phyloP scores from a whole-genome alignment of 768 basidiomycete species.

The Wakefieldia striispora region DNA sequence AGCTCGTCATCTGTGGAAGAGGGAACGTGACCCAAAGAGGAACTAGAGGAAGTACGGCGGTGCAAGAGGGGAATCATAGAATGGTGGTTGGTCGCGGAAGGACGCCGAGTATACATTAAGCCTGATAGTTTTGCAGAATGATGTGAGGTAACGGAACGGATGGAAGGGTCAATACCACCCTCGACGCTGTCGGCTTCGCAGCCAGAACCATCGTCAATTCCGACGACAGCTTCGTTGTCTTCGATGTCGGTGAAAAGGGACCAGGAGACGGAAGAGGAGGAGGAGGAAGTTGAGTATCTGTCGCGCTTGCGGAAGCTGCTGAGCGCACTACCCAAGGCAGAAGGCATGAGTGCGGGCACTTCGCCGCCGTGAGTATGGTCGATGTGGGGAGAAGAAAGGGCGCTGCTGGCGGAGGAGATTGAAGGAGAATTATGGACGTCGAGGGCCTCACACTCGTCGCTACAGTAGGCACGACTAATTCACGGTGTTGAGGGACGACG shows the following conservation, averaged over 20 bases:
- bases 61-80: slow-evolving; percentile 59
- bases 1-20: slow-evolving; percentile 45
- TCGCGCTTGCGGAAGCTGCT: slow-evolving; percentile 42
- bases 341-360: slow-evolving; percentile 64
- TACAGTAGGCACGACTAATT: slow-evolving; percentile 67
- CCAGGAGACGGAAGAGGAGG: slow-evolving; percentile 67
- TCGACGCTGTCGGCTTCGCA: slow-evolving; percentile 34
- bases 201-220: slow-evolving; percentile 35
- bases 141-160: slow-evolving; percentile 41
- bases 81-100: slow-evolving; percentile 68
- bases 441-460: slow-evolving; percentile 59
- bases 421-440: slow-evolving; percentile 64
- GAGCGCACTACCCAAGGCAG: slow-evolving; percentile 54
- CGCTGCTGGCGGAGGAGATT: slow-evolving; percentile 62
- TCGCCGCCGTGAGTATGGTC: slow-evolving; percentile 53
- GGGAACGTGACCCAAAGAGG: slow-evolving; percentile 30
- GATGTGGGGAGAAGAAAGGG: slow-evolving; percentile 65
- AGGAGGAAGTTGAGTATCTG: slow-evolving; percentile 58
- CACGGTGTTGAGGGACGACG: slow-evolving; percentile 15
- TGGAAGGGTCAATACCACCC: slow-evolving; percentile 36
- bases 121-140: slow-evolving; percentile 40
- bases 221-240: slow-evolving; percentile 40
- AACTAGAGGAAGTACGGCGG: slow-evolving; percentile 46
- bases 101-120: slow-evolving; percentile 65
- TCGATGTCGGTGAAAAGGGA: slow-evolving; percentile 66